Evolutionary conservation across 805 yeast species (phyloP).

Genomic region (Scheffersomyces ergatensis): DNA sequence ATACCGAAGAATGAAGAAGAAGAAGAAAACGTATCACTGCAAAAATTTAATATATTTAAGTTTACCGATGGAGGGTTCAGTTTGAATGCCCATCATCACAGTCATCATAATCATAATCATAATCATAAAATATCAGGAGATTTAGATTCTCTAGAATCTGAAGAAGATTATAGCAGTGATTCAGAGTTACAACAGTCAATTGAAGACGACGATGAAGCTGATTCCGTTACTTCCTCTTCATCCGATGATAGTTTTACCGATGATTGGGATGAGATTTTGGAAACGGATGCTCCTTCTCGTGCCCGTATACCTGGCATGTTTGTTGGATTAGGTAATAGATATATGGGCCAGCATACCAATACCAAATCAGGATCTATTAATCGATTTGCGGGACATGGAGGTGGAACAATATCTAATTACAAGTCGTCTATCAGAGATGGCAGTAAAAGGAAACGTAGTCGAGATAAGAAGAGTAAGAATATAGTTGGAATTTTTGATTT

Average conservation of each 20-base stretch:
- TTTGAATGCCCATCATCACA: constrained; percentile 12
- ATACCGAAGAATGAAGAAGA: constrained; percentile 43
- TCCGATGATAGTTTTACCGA: constrained; percentile 63
- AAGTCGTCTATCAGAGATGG: constrained; percentile 33
- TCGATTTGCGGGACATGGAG: constrained; percentile 36
- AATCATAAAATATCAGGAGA: constrained; percentile 7
- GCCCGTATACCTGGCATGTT: constrained; percentile 53
- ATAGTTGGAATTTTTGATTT: constrained; percentile 66
- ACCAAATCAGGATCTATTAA: constrained; percentile 26
- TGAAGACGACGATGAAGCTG: constrained; percentile 15
- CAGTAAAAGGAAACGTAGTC: constrained; percentile 13
- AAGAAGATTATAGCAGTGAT: constrained; percentile 15
- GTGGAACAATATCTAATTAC: constrained; percentile 32
- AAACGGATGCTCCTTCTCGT: constrained; percentile 52
- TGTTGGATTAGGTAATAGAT: constrained; percentile 37
- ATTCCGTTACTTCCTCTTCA: constrained; percentile 14
- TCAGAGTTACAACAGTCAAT: constrained; percentile 8
- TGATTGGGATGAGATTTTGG: constrained; percentile 66
- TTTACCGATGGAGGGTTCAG: constrained; percentile 53
- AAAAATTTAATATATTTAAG: constrained; percentile 42
- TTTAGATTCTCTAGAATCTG: constrained; percentile 7
- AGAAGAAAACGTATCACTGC: constrained; percentile 36
- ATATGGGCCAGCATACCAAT: constrained; percentile 17
- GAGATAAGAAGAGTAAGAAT: constrained; percentile 40
- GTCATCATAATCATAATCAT: constrained; percentile 6